Percentiles rank a stretch among this genome's conserved stretches.
These are phyloP conservation scores for Aspergillus alliaceus DNA, from an alignment of 2,329 filamentous ascomycete species.

Conservation along the genomic window DNA sequence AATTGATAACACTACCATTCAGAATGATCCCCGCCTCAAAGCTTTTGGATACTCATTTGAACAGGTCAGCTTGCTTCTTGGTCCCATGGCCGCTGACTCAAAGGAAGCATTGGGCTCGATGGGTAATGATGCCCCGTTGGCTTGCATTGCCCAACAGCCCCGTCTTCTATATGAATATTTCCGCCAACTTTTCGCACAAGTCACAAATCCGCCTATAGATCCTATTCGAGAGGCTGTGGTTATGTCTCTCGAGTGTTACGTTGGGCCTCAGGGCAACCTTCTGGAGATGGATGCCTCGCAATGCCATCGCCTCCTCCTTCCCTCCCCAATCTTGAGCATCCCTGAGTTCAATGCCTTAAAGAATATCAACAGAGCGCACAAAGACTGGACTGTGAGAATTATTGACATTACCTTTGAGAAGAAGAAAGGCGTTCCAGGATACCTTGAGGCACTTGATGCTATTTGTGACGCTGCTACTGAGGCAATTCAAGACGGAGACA, in stretches of 20 bases:
- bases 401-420: constrained; percentile 96
- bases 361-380: constrained; percentile 70
- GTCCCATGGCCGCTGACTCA: constrained; percentile 94
- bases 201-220: constrained; percentile 96
- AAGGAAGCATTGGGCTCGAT: constrained; percentile 97
- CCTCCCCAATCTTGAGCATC: constrained; percentile 84
- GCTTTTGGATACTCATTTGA: constrained; percentile 95
- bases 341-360: constrained; percentile 87
- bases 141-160: constrained; percentile 85
- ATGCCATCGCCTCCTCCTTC: constrained; percentile 80
- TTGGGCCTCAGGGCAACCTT: constrained; percentile 92
- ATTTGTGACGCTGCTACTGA: constrained; percentile 84
- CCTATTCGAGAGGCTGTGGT: constrained; percentile 96
- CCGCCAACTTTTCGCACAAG: constrained; percentile 94
- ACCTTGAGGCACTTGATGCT: constrained; percentile 80
- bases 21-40: constrained; percentile 79
- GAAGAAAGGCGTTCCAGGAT: constrained; percentile 76
- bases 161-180: constrained; percentile 94
- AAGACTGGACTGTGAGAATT: constrained; percentile 81
- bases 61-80: constrained; percentile 87
- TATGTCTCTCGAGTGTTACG: constrained; percentile 96
- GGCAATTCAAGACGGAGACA: constrained; percentile 79
- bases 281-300: constrained; percentile 91
- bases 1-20: constrained; percentile 68
- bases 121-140: constrained; percentile 93